These are phyloP conservation scores for Diaporthe sp. DNA, from an alignment of 2,329 filamentous ascomycete species.

Conservation along the genomic window DNA sequence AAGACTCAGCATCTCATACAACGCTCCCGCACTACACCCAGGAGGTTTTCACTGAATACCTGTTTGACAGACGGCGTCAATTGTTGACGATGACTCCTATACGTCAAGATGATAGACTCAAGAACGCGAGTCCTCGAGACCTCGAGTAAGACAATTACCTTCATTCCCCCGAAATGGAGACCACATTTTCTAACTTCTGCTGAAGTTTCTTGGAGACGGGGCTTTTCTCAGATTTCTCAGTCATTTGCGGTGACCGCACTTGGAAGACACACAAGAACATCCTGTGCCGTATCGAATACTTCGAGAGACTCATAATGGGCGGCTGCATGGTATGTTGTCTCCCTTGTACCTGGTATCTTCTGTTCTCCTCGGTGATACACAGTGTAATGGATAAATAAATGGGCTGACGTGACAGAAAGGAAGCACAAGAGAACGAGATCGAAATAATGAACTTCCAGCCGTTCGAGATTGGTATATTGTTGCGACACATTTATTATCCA, in stretches of 20 bases:
- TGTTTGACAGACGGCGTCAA: too few species aligned
- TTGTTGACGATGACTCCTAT: too few species aligned
- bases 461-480: background rate
- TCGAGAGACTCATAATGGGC: background rate
- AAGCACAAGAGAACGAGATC: background rate
- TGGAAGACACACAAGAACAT: conserved; percentile 6
- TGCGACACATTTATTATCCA: background rate
- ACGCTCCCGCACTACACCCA: too few species aligned
- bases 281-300: background rate
- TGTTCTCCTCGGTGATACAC: background rate
- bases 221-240: background rate
- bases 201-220: background rate
- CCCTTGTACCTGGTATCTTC: background rate
- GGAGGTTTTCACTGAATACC: too few species aligned
- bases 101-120: too few species aligned
- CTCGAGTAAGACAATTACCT: too few species aligned
- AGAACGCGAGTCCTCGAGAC: too few species aligned
- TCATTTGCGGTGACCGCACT: background rate
- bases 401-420: background rate
- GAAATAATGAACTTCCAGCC: background rate
- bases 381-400: background rate
- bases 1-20: too few species aligned
- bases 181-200: background rate
- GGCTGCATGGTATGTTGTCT: background rate
- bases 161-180: too few species aligned